These are phyloP conservation scores for Emergomyces pasteurianus DNA, from an alignment of 2,329 filamentous ascomycete genomes.

Conservation along the genomic window DNA sequence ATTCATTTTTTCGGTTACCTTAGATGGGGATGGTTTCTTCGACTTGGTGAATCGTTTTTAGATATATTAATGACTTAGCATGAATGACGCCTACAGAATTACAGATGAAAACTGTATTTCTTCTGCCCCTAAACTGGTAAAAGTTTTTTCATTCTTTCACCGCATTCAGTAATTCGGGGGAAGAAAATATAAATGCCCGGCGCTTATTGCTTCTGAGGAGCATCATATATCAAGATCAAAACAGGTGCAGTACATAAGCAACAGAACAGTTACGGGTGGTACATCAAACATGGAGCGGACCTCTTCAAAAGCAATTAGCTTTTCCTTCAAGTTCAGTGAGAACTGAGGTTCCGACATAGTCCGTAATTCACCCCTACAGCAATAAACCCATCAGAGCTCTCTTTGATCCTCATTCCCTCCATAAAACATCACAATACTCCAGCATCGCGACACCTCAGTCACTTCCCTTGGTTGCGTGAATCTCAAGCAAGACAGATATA, in stretches of 20 bases:
- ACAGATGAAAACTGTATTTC: not conserved
- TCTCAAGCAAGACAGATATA: not conserved
- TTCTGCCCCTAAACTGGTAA: not conserved
- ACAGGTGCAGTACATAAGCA: no score
- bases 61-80: no score
- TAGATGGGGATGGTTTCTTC: not conserved
- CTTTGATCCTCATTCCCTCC: conserved; percentile 1
- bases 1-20: not conserved
- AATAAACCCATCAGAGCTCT: conserved; percentile 1
- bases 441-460: not conserved
- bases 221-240: no score
- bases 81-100: no score
- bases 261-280: no score
- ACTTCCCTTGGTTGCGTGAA: not conserved
- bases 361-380: no score
- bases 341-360: not conserved
- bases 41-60: not conserved
- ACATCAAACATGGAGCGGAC: no score
- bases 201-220: no score
- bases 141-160: not conserved
- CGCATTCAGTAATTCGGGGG: not conserved
- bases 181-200: not conserved
- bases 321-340: not conserved
- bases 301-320: not conserved
- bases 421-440: not conserved